Evolutionary conservation across 352 stramenopile species (phyloP).

Genomic region (Pythium sp.): DNA sequence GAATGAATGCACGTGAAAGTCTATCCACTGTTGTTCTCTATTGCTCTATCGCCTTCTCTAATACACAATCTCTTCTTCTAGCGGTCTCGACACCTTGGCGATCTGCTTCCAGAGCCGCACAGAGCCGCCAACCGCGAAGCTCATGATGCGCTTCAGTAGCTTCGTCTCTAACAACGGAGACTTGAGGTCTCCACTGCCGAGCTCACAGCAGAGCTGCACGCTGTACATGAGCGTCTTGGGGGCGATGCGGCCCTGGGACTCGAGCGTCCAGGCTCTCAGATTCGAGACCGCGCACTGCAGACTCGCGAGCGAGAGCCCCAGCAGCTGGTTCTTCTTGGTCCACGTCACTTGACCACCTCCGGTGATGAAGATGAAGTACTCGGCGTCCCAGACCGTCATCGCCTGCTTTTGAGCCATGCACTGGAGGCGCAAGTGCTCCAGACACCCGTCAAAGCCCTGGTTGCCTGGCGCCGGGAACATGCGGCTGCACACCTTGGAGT

Average conservation of each 20-base stretch:
- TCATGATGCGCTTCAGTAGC: constrained; percentile 52
- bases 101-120: constrained; percentile 71
- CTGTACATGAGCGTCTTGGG: constrained; percentile 36
- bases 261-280: constrained; percentile 53
- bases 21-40: not conserved
- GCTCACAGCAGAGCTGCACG: constrained; percentile 53
- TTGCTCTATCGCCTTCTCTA: not conserved
- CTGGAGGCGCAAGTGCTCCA: constrained; percentile 78
- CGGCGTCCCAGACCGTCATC: constrained; percentile 86
- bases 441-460: constrained; percentile 85
- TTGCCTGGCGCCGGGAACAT: constrained; percentile 82
- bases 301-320: constrained; percentile 53
- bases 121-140: constrained; percentile 60
- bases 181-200: constrained; percentile 33
- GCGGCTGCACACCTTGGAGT: constrained; percentile 84
- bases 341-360: constrained; percentile 39
- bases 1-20: not conserved
- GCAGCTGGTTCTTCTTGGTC: constrained; percentile 65
- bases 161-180: constrained; percentile 21
- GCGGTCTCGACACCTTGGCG: constrained; percentile 29
- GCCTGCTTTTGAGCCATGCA: constrained; percentile 35
- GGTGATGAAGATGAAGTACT: constrained; percentile 74
- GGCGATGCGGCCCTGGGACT: constrained; percentile 28
- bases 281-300: constrained; percentile 54
- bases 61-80: constrained; percentile 54